Evolutionary conservation across 805 yeast genomes (phyloP), one percentile per base, ranked within the genome.

Genomic region (Teunomyces cretensis): DNA sequence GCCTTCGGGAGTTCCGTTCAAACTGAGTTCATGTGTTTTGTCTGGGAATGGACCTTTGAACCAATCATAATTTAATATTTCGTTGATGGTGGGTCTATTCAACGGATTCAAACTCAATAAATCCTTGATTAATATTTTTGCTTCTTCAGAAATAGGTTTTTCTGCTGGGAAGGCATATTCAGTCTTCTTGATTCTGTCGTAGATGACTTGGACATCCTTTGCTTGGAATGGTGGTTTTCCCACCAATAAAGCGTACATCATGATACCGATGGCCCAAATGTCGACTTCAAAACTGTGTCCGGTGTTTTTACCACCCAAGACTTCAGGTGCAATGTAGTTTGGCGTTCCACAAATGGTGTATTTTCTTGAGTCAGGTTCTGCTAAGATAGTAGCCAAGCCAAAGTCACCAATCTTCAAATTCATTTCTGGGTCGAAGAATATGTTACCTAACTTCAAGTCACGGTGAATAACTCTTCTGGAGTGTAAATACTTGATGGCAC

Each of bases 191-290:
- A 94, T 94, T 68, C 96, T 80, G 60, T 89, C 95, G 68, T 94
- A 94, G 53, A 94, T 94, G 45, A 85, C 81, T 56, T 89, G 84
- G 38, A 94, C 97, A 62, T 91, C 97, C 60, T 89, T 88, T 30
- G 96, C 88, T 70, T 94, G 99, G 72, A 94, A 94, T 1, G 99
- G 99, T 11, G 99, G 99, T 64, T 89, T 90, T 30, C 98, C 98
- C 47, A 86, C 76, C 41, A 94, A 74, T 67, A 94, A 77, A 7
- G 99, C 97, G 61, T 84, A 94, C 74, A 94, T 77, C 89, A 94
- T 94, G 47, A 94, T 88, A 49, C 99, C 99, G 53, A 90, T 82
- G 8, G 99, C 95, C 99, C 99, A 94, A 48, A 90, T 81, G 65
- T 94, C 99, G 33, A 90, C 97, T 65, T 90, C 97, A 61, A 82